phyloP scores from a whole-genome alignment of 2,329 filamentous ascomycete species.

The Atkinsonella hypoxylon region DNA sequence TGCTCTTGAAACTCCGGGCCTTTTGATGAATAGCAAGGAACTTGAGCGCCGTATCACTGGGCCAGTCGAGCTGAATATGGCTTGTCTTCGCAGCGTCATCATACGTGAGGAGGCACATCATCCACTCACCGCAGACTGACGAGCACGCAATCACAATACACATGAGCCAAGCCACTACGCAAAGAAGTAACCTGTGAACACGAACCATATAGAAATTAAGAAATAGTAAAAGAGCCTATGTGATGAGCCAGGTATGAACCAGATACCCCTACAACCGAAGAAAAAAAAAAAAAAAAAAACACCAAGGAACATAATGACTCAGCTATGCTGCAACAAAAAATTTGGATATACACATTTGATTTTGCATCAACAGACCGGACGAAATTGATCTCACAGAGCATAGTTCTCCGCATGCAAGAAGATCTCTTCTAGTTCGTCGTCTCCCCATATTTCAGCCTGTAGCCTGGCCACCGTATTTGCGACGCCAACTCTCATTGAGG shows the following conservation, averaged over 20 bases:
- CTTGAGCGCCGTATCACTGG: too few relatives aligned
- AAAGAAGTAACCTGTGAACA: too few relatives aligned
- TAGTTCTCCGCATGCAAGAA: conserved; percentile 95
- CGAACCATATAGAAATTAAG: background rate
- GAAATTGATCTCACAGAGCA: conserved; percentile 45
- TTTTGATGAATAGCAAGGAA: too few relatives aligned
- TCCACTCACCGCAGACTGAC: too few relatives aligned
- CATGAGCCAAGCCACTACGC: too few relatives aligned
- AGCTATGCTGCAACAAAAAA: background rate
- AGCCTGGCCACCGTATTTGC: conserved; percentile 72
- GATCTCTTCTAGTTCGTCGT: conserved; percentile 72
- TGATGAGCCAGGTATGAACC: background rate
- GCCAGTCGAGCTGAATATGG: too few relatives aligned
- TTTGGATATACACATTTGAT: background rate
- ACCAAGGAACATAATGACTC: background rate
- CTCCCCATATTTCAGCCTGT: conserved; percentile 73
- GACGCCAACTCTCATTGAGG: conserved; percentile 77
- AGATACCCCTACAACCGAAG: background rate
- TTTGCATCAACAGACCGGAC: background rate
- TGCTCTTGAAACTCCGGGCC: too few relatives aligned
- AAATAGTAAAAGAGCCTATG: background rate
- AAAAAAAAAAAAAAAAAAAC: too few relatives aligned
- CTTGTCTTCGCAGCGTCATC: too few relatives aligned
- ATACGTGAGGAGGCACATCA: too few relatives aligned
- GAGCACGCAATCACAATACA: too few relatives aligned